Evolutionary conservation across 805 yeast species (phyloP), one percentile per base, ranked within the genome.

Genomic region (Yarrowia sp.): DNA sequence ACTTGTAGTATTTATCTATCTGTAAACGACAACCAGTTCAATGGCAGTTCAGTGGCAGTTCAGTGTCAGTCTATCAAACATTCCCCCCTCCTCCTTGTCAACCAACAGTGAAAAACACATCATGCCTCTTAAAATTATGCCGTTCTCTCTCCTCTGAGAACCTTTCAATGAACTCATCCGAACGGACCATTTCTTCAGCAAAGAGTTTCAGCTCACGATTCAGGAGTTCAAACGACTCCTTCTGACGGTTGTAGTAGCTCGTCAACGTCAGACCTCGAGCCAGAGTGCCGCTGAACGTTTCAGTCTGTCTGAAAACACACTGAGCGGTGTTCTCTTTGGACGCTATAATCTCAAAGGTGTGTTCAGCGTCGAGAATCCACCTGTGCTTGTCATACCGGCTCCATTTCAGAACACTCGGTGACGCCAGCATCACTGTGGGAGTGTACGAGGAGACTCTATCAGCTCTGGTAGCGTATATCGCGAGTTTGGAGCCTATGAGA

Each of bases 101-200:
- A 34, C 38, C 58, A n/a, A 52, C 19, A 7, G 2, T 52, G 19
- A 52, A 52, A 19, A 52, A 52, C 2, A 52, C 56, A 10, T 52
- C 43, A 14, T 38, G 38, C 2, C 43, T 13, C 34, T 52, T 52
- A 34, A 52, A 52, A 14, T 52, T 52, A 17, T 14, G 43, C 43
- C 58, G n/a, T 7, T 36, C 40, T 12, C n/a, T 9, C 40, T 50
- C 34, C 5, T 52, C 58, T 7, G 58, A 36, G 19, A 52, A 52
- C 42, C 33, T 12, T 9, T 52, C 58, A 14, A 52, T 38, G 14
- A 52, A 52, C 43, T 52, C 58, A 6, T 52, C 58, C 3, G 58
- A 52, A 52, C 13, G 34, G 14, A 52, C 43, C 58, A 52, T 52
- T 15, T 52, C 17, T n/a, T 52, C 58, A 3, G 58, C 58, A 34